Conservation (phyloP, 805 yeast species). For the Limtongozyma cylindracea region DNA sequence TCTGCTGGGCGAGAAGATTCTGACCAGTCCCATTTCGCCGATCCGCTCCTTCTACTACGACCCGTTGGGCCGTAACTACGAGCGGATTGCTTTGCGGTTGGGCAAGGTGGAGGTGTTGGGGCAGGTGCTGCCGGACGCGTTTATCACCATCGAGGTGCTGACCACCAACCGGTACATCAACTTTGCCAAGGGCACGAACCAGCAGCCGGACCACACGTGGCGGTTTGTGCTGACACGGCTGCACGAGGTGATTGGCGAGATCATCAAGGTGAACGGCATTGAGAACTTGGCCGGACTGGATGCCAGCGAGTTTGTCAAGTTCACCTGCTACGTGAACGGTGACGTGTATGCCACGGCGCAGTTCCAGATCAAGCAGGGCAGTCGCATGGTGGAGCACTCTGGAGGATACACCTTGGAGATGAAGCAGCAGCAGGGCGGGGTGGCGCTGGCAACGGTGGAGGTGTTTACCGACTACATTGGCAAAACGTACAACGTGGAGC, state of each 20-base stretch:
- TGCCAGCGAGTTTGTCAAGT: no score
- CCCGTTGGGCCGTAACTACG: constrained; percentile 31
- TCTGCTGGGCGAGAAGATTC: no score
- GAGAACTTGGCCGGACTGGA: no score
- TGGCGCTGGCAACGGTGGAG: constrained; percentile 21
- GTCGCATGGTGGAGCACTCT: no score
- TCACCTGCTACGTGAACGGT: no score
- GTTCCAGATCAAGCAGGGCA: no score
- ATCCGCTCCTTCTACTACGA: constrained; percentile 41
- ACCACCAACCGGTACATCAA: constrained; percentile 21
- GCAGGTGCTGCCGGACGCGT: no score
- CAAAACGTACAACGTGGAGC: constrained; percentile 30
- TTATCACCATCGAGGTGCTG: constrained; percentile 27
- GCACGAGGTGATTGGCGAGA: constrained; percentile 50
- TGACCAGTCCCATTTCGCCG: constrained; percentile 31
- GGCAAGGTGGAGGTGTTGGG: constrained; percentile 18
- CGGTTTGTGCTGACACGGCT: constrained; percentile 49
- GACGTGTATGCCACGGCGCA: no score
- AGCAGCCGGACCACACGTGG: constrained; percentile 25
- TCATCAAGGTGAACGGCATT: constrained; percentile 36
- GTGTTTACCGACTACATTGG: constrained; percentile 46
- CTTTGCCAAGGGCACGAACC: constrained; percentile 51
- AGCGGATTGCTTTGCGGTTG: constrained; percentile 30
- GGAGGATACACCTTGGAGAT: no score
- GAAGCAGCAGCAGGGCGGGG: no score